Conservation (phyloP, 2,329 filamentous ascomycete genomes). For the Phyllachora maydis region DNA sequence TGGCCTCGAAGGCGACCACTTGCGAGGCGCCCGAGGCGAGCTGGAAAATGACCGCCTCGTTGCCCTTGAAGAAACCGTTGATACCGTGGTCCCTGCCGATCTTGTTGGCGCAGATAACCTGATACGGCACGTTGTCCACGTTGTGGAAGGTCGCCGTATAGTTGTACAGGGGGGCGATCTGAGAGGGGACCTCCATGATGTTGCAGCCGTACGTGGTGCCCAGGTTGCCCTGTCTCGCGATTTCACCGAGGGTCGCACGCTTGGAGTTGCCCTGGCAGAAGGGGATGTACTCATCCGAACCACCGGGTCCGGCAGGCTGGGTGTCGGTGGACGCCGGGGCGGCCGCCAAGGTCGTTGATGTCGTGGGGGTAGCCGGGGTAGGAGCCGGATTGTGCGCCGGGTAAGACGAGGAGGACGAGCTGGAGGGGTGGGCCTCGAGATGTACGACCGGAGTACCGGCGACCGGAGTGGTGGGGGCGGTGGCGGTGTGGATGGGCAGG, state of each 20-base stretch:
- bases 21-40: constrained; percentile 15
- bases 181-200: constrained; percentile 20
- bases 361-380: constrained; percentile 3
- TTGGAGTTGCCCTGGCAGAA: constrained; percentile 18
- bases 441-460: too few species aligned
- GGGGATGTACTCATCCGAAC: constrained; percentile 6
- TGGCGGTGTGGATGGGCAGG: too few species aligned
- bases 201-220: constrained; percentile 28
- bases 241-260: constrained; percentile 23
- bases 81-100: constrained; percentile 20
- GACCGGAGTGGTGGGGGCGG: constrained; percentile 2
- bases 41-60: constrained; percentile 15
- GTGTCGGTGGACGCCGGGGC: constrained; percentile 14
- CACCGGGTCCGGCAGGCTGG: too few species aligned
- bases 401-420: too few species aligned
- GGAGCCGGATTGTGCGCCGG: too few species aligned
- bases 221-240: constrained; percentile 24
- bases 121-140: constrained; percentile 8
- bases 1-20: constrained; percentile 20
- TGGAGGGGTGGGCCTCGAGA: too few species aligned
- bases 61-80: constrained; percentile 25
- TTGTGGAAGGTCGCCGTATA: constrained; percentile 20
- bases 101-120: constrained; percentile 29
- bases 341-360: constrained; percentile 2
- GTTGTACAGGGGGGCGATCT: constrained; percentile 17